These are phyloP conservation scores for Ceratocystiopsis sp. DNA, from an alignment of 2,329 filamentous ascomycete genomes.

Conservation along the genomic window DNA sequence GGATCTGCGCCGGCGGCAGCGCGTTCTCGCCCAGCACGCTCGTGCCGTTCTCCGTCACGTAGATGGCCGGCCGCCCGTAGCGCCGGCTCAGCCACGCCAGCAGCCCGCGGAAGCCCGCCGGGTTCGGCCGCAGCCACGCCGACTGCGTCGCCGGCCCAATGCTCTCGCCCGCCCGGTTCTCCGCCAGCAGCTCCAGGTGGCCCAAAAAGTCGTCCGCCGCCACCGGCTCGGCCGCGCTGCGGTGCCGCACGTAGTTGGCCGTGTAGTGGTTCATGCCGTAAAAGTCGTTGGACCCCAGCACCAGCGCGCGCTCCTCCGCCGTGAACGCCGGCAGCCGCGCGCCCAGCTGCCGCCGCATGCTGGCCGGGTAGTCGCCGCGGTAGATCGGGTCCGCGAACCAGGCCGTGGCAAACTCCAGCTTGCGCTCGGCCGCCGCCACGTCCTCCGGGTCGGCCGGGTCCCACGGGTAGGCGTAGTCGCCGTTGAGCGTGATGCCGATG, in stretches of 20 bases:
- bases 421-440: constrained; percentile 59
- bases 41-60: constrained; percentile 80
- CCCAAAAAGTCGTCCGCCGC: constrained; percentile 52
- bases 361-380: constrained; percentile 66
- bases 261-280: constrained; percentile 94
- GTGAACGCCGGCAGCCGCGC: constrained; percentile 61
- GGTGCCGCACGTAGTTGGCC: constrained; percentile 69
- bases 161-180: constrained; percentile 53
- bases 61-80: constrained; percentile 61
- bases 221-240: constrained; percentile 35
- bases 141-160: constrained; percentile 74
- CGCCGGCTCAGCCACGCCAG: constrained; percentile 62
- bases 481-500: constrained; percentile 80
- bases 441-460: constrained; percentile 60
- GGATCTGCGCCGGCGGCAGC: constrained; percentile 48
- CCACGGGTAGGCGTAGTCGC: constrained; percentile 70
- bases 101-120: constrained; percentile 60
- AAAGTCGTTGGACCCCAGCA: constrained; percentile 79
- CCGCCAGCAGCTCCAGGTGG: constrained; percentile 55
- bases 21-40: constrained; percentile 72
- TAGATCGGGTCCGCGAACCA: constrained; percentile 87
- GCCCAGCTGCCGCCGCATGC: constrained; percentile 68
- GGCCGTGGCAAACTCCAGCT: constrained; percentile 72
- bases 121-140: constrained; percentile 61
- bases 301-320: constrained; percentile 51